phyloP scores from a whole-genome alignment of 768 basidiomycete genomes.

The Suillus paluster region DNA sequence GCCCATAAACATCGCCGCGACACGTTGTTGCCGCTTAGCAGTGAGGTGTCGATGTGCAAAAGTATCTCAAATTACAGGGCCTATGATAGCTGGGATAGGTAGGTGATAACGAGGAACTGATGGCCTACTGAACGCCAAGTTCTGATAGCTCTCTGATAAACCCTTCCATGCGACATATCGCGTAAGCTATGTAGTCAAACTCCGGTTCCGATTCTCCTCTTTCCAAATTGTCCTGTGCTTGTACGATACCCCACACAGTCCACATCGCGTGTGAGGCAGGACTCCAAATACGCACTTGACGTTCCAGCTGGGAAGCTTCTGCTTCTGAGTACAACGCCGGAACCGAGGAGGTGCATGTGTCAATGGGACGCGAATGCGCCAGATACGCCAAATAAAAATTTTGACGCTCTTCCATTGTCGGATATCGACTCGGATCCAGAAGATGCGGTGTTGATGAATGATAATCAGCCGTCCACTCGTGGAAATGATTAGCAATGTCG shows the following conservation, averaged over 20 bases:
- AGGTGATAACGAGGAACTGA: neutral
- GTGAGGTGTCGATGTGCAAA: neutral
- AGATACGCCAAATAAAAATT: slow-evolving; percentile 91
- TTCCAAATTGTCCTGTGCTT: slow-evolving; percentile 78
- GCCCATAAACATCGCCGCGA: neutral
- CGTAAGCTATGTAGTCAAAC: slow-evolving; percentile 91
- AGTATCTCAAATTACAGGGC: neutral
- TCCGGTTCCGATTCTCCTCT: slow-evolving; percentile 63
- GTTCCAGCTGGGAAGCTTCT: slow-evolving; percentile 64
- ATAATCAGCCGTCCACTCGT: slow-evolving; percentile 97
- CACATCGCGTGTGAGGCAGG: slow-evolving; percentile 91
- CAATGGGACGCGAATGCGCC: slow-evolving; percentile 45
- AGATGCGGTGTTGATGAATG: slow-evolving; percentile 70
- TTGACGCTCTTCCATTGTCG: slow-evolving; percentile 67
- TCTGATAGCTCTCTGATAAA: slow-evolving; percentile 61
- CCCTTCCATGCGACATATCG: slow-evolving; percentile 64
- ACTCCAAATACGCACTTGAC: slow-evolving; percentile 86
- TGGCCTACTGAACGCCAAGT: slow-evolving; percentile 40
- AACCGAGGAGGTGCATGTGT: slow-evolving; percentile 13
- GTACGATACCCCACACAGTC: slow-evolving; percentile 94
- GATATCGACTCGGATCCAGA: slow-evolving; percentile 69
- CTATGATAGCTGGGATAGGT: neutral
- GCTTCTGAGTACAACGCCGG: slow-evolving; percentile 37
- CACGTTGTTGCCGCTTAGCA: neutral
- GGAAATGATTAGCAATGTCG: slow-evolving; percentile 97